Evolutionary conservation across 2,329 filamentous ascomycete species (phyloP).

Genomic region (Claviceps pusilla): DNA sequence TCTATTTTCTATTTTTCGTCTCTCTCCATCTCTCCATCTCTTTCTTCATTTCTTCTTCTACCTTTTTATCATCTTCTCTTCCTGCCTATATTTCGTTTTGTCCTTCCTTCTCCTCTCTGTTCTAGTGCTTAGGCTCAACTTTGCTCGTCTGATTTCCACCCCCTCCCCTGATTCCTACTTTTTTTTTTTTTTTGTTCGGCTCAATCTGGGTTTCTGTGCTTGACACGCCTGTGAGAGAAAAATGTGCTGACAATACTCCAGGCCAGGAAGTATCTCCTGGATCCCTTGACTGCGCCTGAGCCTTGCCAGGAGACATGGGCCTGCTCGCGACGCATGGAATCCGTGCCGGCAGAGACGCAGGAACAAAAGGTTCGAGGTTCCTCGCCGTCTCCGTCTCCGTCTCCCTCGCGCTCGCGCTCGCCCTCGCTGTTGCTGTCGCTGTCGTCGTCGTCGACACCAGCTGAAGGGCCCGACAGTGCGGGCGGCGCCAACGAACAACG

Average conservation of each 20-base stretch:
- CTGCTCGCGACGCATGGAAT: background rate
- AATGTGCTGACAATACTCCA: conserved; percentile 15
- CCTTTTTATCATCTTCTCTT: background rate
- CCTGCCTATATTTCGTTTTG: no score
- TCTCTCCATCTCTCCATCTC: background rate
- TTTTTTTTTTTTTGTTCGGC: no score
- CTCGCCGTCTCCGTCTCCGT: background rate
- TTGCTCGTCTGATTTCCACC: no score
- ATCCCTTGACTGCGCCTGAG: conserved; percentile 53
- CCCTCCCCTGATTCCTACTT: no score
- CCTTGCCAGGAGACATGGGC: conserved; percentile 51
- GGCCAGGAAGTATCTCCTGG: conserved; percentile 53
- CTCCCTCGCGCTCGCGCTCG: no score
- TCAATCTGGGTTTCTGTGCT: no score
- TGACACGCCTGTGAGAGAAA: no score
- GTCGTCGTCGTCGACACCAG: background rate
- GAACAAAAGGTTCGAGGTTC: background rate
- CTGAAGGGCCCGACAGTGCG: no score
- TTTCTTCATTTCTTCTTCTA: background rate
- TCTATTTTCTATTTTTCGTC: background rate
- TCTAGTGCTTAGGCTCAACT: no score
- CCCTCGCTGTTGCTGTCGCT: no score
- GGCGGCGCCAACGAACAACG: no score
- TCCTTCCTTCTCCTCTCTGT: no score
- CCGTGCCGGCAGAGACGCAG: background rate